phyloP scores from a whole-genome alignment of 2,329 filamentous ascomycete genomes.

The Chalaropsis thielavioides region DNA sequence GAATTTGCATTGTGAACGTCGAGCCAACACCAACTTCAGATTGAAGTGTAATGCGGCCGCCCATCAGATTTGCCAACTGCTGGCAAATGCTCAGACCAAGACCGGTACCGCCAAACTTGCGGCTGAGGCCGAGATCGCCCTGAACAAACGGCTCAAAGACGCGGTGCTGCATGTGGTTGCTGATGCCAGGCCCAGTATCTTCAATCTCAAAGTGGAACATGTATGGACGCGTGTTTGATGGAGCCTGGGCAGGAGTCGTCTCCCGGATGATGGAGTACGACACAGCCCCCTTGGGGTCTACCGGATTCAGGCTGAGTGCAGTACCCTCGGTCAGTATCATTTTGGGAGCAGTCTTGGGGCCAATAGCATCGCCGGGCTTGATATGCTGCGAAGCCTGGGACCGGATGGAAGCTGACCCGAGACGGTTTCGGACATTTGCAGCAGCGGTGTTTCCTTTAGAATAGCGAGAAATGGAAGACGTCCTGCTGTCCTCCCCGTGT shows the following conservation, averaged over 20 bases:
- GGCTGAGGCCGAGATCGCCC: constrained; percentile 76
- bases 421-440: constrained; percentile 27
- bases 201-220: constrained; percentile 78
- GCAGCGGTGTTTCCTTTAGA: constrained; percentile 28
- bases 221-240: constrained; percentile 47
- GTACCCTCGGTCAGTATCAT: constrained; percentile 29
- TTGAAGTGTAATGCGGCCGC: constrained; percentile 55
- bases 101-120: constrained; percentile 80
- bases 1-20: constrained; percentile 70
- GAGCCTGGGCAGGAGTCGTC: constrained; percentile 45
- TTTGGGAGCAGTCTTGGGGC: constrained; percentile 20
- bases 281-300: constrained; percentile 37
- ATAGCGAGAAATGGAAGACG: constrained; percentile 38
- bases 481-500: constrained; percentile 33
- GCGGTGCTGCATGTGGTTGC: constrained; percentile 58
- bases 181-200: constrained; percentile 78
- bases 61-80: constrained; percentile 72
- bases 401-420: constrained; percentile 36
- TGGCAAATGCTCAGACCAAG: constrained; percentile 80
- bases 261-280: constrained; percentile 37
- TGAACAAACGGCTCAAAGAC: constrained; percentile 94
- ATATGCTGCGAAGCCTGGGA: constrained; percentile 34
- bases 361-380: constrained; percentile 17
- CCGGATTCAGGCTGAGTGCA: constrained; percentile 47
- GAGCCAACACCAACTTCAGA: constrained; percentile 63